Evolutionary conservation across 2,329 filamentous ascomycete genomes (phyloP), one percentile per base, ranked within the genome.

Genomic region (Penicillium sp.): DNA sequence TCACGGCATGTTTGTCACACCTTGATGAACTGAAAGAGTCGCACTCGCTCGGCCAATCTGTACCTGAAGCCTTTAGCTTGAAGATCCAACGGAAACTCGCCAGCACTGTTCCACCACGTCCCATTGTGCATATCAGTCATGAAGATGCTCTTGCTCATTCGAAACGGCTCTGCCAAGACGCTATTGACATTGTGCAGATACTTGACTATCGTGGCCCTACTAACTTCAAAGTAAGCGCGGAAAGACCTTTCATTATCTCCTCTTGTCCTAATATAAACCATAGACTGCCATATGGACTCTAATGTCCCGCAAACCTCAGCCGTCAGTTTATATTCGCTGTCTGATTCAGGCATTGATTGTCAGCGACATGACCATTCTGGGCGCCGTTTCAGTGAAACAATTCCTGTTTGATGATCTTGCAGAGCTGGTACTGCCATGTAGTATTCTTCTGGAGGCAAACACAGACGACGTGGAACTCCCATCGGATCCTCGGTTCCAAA

Each of bases 81-180:
- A 96, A 96, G 70, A 83, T 98, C 37, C 95, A 99, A 70, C 85
- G 93, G n/a, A 89, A 89, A 61, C 81, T 99, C 31, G 93, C 95
- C 1, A 97, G 92, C 64, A 97, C 92, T 0, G 93, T 97, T 67
- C 95, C 95, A 4, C 95, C 95, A 8, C 85, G 93, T 9, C 93
- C 93, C 0, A 93, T 97, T 65, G 90, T 97, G 11, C 83, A 91
- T 52, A 71, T 93, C 3, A 85, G 84, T 26, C 89, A 90, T 64
- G 84, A 87, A 14, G 87, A 91, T 66, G 90, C 92, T 0, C 84
- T 89, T 61, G 77, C 77, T 21, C 87, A 90, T 64, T 81, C 97
- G 60, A 82, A 82, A 55, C 84, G 86, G 45, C 76, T 97, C 27
- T 90, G 89, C 59, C 79, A 84, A 55, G 91, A 96, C 72, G 88